phyloP scores from a whole-genome alignment of 2,329 filamentous ascomycete species.

The Cytospora paraplurivora region DNA sequence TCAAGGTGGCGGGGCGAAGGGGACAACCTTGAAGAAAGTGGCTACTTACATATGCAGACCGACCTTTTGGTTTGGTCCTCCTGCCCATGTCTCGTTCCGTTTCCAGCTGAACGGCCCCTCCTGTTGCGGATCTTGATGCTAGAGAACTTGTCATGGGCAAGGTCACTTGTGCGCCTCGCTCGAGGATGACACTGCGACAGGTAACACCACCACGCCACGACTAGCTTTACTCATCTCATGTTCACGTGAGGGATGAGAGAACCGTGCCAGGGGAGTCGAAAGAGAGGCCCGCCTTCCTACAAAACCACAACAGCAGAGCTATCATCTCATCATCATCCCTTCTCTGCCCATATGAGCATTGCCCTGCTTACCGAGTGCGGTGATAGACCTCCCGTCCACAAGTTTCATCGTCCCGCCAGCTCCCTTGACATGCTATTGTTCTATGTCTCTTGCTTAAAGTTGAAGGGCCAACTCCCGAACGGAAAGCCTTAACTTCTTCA shows the following conservation, averaged over 20 bases:
- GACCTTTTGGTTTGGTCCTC: background rate
- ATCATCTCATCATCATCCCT: slow-evolving; percentile 3
- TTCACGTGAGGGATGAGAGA: background rate
- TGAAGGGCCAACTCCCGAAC: slow-evolving; percentile 12
- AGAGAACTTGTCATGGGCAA: background rate
- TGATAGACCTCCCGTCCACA: slow-evolving; percentile 9
- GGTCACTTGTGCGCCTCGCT: background rate
- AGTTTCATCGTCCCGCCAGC: slow-evolving; percentile 16
- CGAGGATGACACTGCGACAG: background rate
- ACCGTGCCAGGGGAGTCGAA: background rate
- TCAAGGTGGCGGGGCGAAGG: background rate
- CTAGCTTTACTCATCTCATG: background rate
- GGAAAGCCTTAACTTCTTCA: slow-evolving; percentile 7
- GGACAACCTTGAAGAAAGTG: background rate
- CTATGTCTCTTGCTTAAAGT: slow-evolving; percentile 10
- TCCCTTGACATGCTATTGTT: slow-evolving; percentile 17
- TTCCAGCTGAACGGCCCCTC: background rate
- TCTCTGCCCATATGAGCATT: background rate
- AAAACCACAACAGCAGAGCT: background rate
- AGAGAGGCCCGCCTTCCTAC: background rate
- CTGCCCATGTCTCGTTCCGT: background rate
- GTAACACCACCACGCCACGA: background rate
- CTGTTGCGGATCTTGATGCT: background rate
- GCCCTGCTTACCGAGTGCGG: slow-evolving; percentile 6
- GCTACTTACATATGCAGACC: background rate